Conservation (phyloP, 257 asterid species). For the Fraxinus excelsior region DNA sequence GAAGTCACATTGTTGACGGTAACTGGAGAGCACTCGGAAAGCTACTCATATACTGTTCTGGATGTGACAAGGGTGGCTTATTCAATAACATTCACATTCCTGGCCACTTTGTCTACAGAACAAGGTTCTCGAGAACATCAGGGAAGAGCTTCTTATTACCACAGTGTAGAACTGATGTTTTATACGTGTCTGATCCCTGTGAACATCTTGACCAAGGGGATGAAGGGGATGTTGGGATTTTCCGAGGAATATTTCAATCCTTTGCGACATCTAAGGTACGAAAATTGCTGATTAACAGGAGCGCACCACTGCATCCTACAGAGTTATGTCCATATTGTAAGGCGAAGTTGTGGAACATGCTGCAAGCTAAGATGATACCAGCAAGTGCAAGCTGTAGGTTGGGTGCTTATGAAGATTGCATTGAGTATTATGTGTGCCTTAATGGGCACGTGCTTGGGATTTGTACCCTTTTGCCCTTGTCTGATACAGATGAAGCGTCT, state of each 20-base stretch:
- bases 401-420: constrained; percentile 91
- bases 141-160: constrained; percentile 91
- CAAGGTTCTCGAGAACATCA: constrained; percentile 91
- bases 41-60: constrained; percentile 81
- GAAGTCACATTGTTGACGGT: constrained; percentile 87
- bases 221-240: constrained; percentile 91
- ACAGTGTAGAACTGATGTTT: constrained; percentile 82
- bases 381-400: constrained; percentile 93
- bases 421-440: constrained; percentile 91
- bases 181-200: constrained; percentile 93
- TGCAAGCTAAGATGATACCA: constrained; percentile 81
- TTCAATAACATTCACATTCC: constrained; percentile 66
- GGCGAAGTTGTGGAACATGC: constrained; percentile 95
- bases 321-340: constrained; percentile 93
- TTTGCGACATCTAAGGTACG: constrained; percentile 71
- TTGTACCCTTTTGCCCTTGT: constrained; percentile 86
- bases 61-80: constrained; percentile 73
- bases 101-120: constrained; percentile 85
- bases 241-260: constrained; percentile 87
- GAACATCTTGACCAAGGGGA: constrained; percentile 99
- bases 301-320: constrained; percentile 74
- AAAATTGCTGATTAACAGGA: constrained; percentile 65
- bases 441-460: constrained; percentile 90
- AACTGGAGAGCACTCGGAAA: constrained; percentile 98
- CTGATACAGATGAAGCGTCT: constrained; percentile 84